Conservation (phyloP, 371 early-diverging fungal genomes). For the Choanephora cucurbitarum region DNA sequence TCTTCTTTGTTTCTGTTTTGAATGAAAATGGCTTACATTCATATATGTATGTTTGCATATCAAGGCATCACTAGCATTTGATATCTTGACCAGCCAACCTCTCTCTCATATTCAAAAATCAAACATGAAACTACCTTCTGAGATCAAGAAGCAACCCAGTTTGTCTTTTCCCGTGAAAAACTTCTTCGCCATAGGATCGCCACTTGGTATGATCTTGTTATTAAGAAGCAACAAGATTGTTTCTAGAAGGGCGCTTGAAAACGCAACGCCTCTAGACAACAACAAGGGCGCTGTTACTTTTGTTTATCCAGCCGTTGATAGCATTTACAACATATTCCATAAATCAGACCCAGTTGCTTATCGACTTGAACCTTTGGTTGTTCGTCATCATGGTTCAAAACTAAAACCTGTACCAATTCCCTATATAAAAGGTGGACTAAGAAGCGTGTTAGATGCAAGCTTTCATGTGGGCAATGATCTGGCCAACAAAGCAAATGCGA, state of each 20-base stretch:
- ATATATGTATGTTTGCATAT: too few species aligned
- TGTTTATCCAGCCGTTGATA: constrained; percentile 65
- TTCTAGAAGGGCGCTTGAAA: constrained; percentile 42
- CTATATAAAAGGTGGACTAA: constrained; percentile 85
- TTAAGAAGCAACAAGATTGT: constrained; percentile 67
- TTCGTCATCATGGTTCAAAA: constrained; percentile 47
- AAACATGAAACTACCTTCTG: background rate
- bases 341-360: constrained; percentile 67
- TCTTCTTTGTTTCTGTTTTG: too few species aligned
- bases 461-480: constrained; percentile 67
- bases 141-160: background rate
- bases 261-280: background rate
- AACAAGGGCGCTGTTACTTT: constrained; percentile 29
- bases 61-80: constrained; percentile 71
- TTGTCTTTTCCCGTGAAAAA: constrained; percentile 53
- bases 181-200: constrained; percentile 78
- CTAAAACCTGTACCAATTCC: constrained; percentile 73
- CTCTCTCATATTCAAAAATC: constrained; percentile 8
- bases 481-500: constrained; percentile 69
- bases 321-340: constrained; percentile 83
- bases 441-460: constrained; percentile 63
- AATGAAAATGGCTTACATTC: too few species aligned
- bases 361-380: constrained; percentile 74
- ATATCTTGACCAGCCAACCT: constrained; percentile 74
- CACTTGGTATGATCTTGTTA: constrained; percentile 76